Conservation (phyloP, 2,329 filamentous ascomycete species). For the Talaromyces marneffei region DNA sequence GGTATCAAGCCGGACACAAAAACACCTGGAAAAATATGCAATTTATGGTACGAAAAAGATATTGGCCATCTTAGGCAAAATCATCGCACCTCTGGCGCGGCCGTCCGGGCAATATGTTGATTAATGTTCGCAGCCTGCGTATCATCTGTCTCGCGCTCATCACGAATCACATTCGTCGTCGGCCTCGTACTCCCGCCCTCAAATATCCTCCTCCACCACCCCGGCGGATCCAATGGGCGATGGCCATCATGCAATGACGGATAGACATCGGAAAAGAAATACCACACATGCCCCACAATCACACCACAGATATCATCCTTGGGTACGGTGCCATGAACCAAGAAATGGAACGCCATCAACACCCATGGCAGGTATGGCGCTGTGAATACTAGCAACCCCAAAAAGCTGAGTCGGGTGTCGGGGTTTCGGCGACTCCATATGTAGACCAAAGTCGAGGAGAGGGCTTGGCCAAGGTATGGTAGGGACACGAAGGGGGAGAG, state of each 20-base stretch:
- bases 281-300: constrained; percentile 92
- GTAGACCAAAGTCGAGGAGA: constrained; percentile 91
- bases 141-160: constrained; percentile 14
- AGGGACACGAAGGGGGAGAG: constrained; percentile 84
- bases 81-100: constrained; percentile 29
- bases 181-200: constrained; percentile 38
- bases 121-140: constrained; percentile 27
- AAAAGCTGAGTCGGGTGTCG: constrained; percentile 79
- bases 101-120: constrained; percentile 27
- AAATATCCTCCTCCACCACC: constrained; percentile 84
- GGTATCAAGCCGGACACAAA: constrained; percentile 5
- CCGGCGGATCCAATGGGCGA: constrained; percentile 79
- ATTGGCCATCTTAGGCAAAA: background rate
- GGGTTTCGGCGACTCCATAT: constrained; percentile 97
- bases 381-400: constrained; percentile 84
- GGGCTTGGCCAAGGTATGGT: constrained; percentile 86
- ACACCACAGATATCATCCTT: constrained; percentile 97
- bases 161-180: background rate
- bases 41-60: background rate
- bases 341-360: constrained; percentile 81
- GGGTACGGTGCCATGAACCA: constrained; percentile 83
- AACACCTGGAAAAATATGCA: constrained; percentile 9
- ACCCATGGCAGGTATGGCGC: constrained; percentile 97
- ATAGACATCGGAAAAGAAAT: constrained; percentile 96
- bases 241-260: constrained; percentile 81